These are phyloP conservation scores for Elaeis oleifera DNA, from an alignment of 202 grass and related monocot species.

Conservation along the genomic window DNA sequence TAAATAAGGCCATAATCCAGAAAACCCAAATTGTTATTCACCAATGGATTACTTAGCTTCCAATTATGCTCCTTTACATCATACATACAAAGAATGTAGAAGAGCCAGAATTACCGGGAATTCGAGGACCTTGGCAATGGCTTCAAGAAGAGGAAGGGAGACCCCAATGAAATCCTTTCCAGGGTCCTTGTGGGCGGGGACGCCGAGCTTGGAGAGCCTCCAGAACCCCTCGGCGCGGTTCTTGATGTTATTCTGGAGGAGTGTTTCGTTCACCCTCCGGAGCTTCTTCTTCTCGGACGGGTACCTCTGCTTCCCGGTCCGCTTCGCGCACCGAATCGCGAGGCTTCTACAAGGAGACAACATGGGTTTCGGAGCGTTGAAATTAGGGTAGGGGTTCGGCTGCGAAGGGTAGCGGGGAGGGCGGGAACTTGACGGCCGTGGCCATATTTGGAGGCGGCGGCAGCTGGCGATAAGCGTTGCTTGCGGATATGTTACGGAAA, in stretches of 20 bases:
- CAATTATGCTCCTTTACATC: too few species aligned
- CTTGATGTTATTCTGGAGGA: conserved; percentile 29
- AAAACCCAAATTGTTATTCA: too few species aligned
- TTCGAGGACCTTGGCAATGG: conserved; percentile 82
- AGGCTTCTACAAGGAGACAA: conserved; percentile 16
- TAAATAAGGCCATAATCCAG: too few species aligned
- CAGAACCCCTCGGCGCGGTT: conserved; percentile 59
- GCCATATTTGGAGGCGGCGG: conserved; percentile 20
- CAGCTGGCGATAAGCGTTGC: neutral
- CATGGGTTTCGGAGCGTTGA: neutral
- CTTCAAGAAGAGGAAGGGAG: conserved; percentile 65
- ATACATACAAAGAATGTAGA: neutral
- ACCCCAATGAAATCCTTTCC: conserved; percentile 74
- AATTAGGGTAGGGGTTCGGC: conserved; percentile 5
- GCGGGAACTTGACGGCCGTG: conserved; percentile 7
- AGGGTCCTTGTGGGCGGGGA: conserved; percentile 70
- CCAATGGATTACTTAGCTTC: too few species aligned
- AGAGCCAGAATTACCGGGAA: conserved; percentile 53
- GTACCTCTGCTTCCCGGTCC: conserved; percentile 80
- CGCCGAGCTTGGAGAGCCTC: conserved; percentile 73
- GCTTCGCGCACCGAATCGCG: conserved; percentile 51
- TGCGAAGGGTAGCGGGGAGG: conserved; percentile 10
- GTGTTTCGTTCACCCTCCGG: conserved; percentile 30
- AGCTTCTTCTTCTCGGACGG: conserved; percentile 91
- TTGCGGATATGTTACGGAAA: too few species aligned